These are phyloP conservation scores for Aplosporella prunicola DNA, from an alignment of 2,329 filamentous ascomycete species.

Conservation along the genomic window DNA sequence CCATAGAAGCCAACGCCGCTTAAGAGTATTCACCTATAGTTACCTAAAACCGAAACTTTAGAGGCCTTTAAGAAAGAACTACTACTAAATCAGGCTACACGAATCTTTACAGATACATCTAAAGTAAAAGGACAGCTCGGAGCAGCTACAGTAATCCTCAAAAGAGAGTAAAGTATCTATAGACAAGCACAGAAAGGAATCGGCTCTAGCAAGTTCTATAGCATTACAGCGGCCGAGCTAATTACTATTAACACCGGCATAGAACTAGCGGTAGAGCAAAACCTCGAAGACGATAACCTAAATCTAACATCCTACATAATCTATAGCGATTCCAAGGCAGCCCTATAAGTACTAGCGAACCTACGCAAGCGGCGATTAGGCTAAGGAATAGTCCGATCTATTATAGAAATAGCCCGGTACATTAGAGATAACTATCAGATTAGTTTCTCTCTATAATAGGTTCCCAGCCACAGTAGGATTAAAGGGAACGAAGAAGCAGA, in stretches of 20 bases:
- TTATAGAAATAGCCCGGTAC: neutral
- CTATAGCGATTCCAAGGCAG: constrained; percentile 1
- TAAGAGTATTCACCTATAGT: neutral
- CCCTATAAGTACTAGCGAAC: neutral
- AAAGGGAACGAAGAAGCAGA: too few species aligned
- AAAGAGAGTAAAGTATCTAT: too few species aligned
- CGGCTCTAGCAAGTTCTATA: too few species aligned
- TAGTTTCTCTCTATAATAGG: constrained; percentile 10
- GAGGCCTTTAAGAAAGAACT: neutral
- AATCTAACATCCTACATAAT: neutral
- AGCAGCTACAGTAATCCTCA: neutral
- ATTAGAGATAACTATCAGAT: neutral
- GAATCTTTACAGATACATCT: neutral
- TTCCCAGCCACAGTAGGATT: too few species aligned
- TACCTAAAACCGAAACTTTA: too few species aligned
- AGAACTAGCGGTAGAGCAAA: neutral
- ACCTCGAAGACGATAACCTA: neutral
- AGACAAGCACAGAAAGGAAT: neutral
- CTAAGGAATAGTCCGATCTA: neutral
- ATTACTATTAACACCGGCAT: neutral
- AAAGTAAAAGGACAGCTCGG: neutral
- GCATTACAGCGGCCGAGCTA: neutral
- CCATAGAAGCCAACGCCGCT: neutral
- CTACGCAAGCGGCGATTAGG: neutral
- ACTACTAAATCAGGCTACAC: neutral